These are phyloP conservation scores for Garcia nutans DNA, from an alignment of 345 rosid species.

Conservation along the genomic window DNA sequence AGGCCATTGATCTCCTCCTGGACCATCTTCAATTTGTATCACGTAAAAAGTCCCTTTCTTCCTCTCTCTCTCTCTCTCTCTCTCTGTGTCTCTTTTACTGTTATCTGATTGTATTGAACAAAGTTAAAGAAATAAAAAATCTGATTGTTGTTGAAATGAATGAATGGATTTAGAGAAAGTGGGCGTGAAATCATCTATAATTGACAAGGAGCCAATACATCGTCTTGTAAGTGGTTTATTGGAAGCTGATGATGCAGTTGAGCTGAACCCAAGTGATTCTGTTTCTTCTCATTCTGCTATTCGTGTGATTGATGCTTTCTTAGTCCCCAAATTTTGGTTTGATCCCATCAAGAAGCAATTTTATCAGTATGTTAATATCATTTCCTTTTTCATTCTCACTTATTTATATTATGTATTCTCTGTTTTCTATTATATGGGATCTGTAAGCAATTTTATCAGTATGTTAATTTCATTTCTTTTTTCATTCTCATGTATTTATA, in stretches of 20 bases:
- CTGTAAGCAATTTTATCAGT: too few relatives aligned
- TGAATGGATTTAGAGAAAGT: conserved; percentile 3
- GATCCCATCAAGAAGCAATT: conserved; percentile 78
- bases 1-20: conserved; percentile 75
- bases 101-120: background rate
- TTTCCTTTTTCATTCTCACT: background rate
- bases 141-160: background rate
- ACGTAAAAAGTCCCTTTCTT: background rate
- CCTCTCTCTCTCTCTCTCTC: background rate
- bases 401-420: background rate
- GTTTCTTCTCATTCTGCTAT: conserved; percentile 40
- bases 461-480: too few relatives aligned
- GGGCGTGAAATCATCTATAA: conserved; percentile 62
- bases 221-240: conserved; percentile 51
- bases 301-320: conserved; percentile 71
- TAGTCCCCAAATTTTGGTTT: conserved; percentile 70
- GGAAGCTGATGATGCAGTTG: conserved; percentile 69
- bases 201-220: conserved; percentile 62
- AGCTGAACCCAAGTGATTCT: conserved; percentile 30
- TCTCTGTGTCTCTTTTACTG: background rate
- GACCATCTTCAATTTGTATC: conserved; percentile 56
- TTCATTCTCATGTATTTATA: too few relatives aligned
- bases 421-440: background rate
- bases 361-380: conserved; percentile 43
- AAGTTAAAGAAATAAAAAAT: background rate